Evolutionary conservation across 1,284 basidiomycete species (phyloP), one percentile per base, ranked within the genome.

Genomic region (Microbotryomycetes sp.): DNA sequence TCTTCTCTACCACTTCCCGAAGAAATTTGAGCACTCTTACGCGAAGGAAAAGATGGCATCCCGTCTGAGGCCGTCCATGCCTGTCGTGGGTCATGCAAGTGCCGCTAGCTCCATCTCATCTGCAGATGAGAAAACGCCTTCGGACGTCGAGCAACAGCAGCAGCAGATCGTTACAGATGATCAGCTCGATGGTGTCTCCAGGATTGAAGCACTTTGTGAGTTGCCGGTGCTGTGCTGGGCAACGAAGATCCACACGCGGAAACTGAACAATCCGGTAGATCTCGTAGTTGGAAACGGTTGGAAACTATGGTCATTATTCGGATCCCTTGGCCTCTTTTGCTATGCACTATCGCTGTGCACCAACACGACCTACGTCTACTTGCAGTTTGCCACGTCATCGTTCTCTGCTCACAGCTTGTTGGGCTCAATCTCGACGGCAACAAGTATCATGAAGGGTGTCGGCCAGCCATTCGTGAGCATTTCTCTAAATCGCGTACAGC

Each of bases 301-400:
- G 35, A 41, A 41, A 41, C 35, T 41, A 9, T 41, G 35, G 35
- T 41, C 35, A 41, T 41, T 41, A 18, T 41, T 41, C 18, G 35
- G 11, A 11, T 41, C 35, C 9, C 35, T 41, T 29, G 27, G 3
- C 28, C 24, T 29, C 18, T 45, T 24, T 30, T 27, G 4, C 48
- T 23, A 27, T 56, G 13, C 28, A 6, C 28, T 50, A 31, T 52
- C 54, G 18, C 56, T 62, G 56, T 56, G 61, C 15, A 70, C 70
- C 23, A 67, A 68, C 21, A 88, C 86, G 15, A 88, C 86, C 3
- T 84, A 78, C 71, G 81, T 79, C 61, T 88, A 87, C 73, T 80
- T 85, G 21, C 74, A 79, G 1, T 50, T 47, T 13, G 66, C 66
- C 2, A 61, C 61, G 6, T 62, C 60, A 9, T 45, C 30, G 21